Base-by-base conservation (phyloP, 177 flowering plant species). In the Vitis hybrid region DNA sequence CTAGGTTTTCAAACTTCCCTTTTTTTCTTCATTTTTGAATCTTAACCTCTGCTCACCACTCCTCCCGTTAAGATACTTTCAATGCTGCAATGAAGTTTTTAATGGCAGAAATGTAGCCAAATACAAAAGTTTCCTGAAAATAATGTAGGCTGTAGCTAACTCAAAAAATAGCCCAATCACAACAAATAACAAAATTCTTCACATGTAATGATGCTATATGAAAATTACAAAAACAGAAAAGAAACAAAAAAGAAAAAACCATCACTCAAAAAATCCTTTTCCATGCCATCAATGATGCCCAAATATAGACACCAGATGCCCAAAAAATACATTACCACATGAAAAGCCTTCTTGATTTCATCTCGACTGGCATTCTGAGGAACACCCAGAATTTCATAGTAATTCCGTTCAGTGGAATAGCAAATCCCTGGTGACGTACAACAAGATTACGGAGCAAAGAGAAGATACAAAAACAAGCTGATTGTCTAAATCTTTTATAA, bases 281-380 rank as follows among this genome's bases (percentile, higher is more conserved):
- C 45, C 45, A 39, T 39, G 45, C 45, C 45, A 39, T 39, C 45
- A 39, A 7, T 39, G 45, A 39, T 39, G 8, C 45, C 45, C 8
- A 39, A 39, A 39, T 39, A 39, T 39, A 39, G 8, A 21, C 21
- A 32, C 30, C 9, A 69, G 55, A 49, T 11, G 51, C 64, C 62
- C 19, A 13, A 63, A 21, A 19, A 21, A 2, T 56, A 86, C 94
- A 74, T 26, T 66, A 90, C 99, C 68, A 68, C 80, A 78, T 83
- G 94, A 79, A 82, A 95, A 48, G 97, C 95, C 88, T 91, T 91
- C 72, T 87, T 95, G 30, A 95, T 95, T 76, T 92, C 97, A 65
- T 88, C 90, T 45, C 74, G 81, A 66, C 77, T 82, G 34, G 98
- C 98, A 80, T 80, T 75, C 62, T 81, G 77, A 14, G 88, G 71